phyloP scores from a whole-genome alignment of 1,284 basidiomycete species.

The Polyporus tsugae region DNA sequence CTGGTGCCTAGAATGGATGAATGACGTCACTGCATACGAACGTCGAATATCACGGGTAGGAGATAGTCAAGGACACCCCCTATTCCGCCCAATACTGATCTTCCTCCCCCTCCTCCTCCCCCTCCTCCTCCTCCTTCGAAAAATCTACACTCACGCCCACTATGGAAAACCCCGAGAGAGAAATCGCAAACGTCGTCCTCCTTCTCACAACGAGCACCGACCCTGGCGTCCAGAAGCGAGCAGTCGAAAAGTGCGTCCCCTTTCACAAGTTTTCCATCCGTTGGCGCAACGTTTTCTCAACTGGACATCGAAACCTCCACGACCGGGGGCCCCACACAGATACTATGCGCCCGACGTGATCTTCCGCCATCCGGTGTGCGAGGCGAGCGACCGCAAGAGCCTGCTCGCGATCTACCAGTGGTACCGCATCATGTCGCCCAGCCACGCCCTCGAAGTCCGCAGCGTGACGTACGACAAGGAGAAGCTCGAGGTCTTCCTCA shows the following conservation, averaged over 20 bases:
- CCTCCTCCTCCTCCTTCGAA: neutral
- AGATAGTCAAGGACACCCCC: neutral
- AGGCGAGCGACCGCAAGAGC: constrained; percentile 57
- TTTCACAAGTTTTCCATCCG: too few relatives aligned
- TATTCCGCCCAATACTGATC: neutral
- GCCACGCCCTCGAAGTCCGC: constrained; percentile 49
- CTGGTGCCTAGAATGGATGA: neutral
- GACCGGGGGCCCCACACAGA: constrained; percentile 32
- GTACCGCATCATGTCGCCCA: constrained; percentile 66
- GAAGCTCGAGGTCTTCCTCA: constrained; percentile 50
- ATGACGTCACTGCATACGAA: neutral
- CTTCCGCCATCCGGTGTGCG: constrained; percentile 63
- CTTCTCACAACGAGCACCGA: constrained; percentile 53
- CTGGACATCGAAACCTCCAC: too few relatives aligned
- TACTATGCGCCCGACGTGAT: constrained; percentile 60
- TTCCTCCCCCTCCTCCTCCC: too few relatives aligned
- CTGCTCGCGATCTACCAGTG: constrained; percentile 67
- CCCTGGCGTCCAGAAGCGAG: constrained; percentile 57
- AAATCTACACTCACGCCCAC: neutral
- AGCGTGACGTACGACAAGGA: constrained; percentile 55
- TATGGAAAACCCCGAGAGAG: constrained; percentile 64
- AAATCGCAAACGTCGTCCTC: constrained; percentile 54
- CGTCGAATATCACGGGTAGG: neutral
- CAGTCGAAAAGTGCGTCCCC: constrained; percentile 46
- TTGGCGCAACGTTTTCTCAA: too few relatives aligned